Evolutionary conservation across 177 flowering plant species (phyloP), one percentile per base, ranked within the genome.

Genomic region (Vitis hybrid): DNA sequence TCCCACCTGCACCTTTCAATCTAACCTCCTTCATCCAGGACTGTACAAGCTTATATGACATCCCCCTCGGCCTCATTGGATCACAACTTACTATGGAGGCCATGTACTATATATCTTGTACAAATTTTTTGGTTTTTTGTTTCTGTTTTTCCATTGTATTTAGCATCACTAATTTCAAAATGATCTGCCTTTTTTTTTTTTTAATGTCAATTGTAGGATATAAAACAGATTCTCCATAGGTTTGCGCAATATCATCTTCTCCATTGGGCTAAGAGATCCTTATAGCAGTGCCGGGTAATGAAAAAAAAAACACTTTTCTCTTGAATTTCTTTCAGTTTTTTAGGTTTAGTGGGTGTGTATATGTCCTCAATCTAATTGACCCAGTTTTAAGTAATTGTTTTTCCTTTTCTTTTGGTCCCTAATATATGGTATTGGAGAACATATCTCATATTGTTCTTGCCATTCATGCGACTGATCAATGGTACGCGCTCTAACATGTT

Each of bases 221-320:
- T 82, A 62, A 78, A 77, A 57, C 31, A 58, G 5, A 49, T 75
- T 1, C 77, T 81, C 1, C 18, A 20, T 1, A 78, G 61, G 0
- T 84, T 84, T 68, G 81, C 79, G 79, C 74, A 81, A 84, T 63
- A 84, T 84, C 47, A 82, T 84, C 18, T 81, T 84, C 76, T 79
- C 83, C 22, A 84, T 74, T 62, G 87, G 87, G 4, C 64, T 79
- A 3, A 57, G 65, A 62, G 87, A 84, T 61, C 87, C 87, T 4
- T 84, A 74, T 12, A 81, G 84, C 31, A 59, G 72, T 12, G 90
- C 80, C 24, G 86, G 86, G 90, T 84, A 86, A 72, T 10, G 17
- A 7, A 22, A 22, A 22, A 22, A 22, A 22, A 33, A 33, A 0
- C 44, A 33, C 44, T 4, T 33, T 33, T 33, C 1, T 33, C 44